Evolutionary conservation across 2,329 filamentous ascomycete genomes (phyloP).

Genomic region (Alternaria metachromatica): DNA sequence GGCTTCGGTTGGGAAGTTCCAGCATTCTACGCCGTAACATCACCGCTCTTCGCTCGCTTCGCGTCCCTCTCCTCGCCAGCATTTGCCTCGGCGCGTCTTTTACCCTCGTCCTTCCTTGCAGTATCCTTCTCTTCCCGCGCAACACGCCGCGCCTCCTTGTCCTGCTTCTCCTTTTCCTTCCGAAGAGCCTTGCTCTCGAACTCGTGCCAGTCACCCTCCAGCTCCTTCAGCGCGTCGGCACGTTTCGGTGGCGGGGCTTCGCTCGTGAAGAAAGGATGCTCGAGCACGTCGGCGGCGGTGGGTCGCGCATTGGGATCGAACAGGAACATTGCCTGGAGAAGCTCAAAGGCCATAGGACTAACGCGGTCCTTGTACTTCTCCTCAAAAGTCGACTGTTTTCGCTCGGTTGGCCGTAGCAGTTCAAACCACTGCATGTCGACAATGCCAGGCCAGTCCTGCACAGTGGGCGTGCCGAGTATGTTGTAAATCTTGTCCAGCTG

Average conservation of each 20-base stretch:
- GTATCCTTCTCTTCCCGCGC: slow-evolving; percentile 37
- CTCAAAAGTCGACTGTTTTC: slow-evolving; percentile 76
- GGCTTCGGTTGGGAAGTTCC: not conserved
- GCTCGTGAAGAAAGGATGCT: slow-evolving; percentile 84
- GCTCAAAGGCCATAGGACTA: slow-evolving; percentile 80
- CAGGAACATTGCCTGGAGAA: slow-evolving; percentile 82
- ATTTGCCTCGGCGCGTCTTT: slow-evolving; percentile 39
- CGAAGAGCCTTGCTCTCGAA: slow-evolving; percentile 95
- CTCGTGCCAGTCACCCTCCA: slow-evolving; percentile 97
- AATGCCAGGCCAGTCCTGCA: slow-evolving; percentile 84
- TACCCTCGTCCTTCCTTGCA: slow-evolving; percentile 41
- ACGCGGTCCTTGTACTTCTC: slow-evolving; percentile 82
- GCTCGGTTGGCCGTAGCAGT: slow-evolving; percentile 78
- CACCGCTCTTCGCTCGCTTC: slow-evolving; percentile 41
- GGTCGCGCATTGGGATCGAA: slow-evolving; percentile 88
- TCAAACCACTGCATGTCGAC: slow-evolving; percentile 98
- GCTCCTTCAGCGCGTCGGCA: slow-evolving; percentile 78
- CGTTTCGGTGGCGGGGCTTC: slow-evolving; percentile 81
- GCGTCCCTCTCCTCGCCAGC: slow-evolving; percentile 40
- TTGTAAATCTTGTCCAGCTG: slow-evolving; percentile 98
- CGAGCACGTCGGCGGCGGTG: slow-evolving; percentile 80
- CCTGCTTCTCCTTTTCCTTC: slow-evolving; percentile 80
- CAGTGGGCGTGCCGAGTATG: slow-evolving; percentile 85
- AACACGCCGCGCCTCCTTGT: slow-evolving; percentile 60
- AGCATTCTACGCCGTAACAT: slow-evolving; percentile 16